Evolutionary conservation across 352 stramenopile genomes (phyloP).

Genomic region (Phytophthora foliorum): DNA sequence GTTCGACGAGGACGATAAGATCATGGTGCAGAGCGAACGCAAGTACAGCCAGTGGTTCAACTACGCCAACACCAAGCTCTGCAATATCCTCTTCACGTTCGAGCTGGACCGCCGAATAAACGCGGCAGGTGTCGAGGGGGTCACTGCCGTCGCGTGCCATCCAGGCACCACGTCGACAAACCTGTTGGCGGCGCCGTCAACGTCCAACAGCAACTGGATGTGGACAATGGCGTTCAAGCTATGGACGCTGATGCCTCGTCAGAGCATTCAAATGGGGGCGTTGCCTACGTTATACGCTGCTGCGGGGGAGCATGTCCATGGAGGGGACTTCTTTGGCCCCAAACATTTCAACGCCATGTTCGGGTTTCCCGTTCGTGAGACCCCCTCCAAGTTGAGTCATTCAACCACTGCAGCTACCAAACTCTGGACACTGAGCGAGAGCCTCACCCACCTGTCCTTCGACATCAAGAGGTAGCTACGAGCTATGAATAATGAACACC

Average conservation of each 20-base stretch:
- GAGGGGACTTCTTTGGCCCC: constrained; percentile 39
- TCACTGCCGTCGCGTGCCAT: constrained; percentile 44
- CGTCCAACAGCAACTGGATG: constrained; percentile 37
- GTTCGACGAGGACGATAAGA: constrained; percentile 34
- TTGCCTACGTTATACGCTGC: constrained; percentile 59
- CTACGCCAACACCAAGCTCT: constrained; percentile 67
- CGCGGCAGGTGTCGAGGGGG: constrained; percentile 23
- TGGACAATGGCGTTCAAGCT: constrained; percentile 39
- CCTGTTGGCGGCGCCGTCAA: constrained; percentile 33
- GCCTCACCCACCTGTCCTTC: constrained; percentile 45
- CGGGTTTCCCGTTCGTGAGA: constrained; percentile 45
- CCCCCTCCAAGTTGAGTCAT: constrained; percentile 35
- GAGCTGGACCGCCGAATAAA: constrained; percentile 55
- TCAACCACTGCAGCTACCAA: constrained; percentile 36
- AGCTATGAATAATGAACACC: constrained; percentile 17
- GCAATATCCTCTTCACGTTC: constrained; percentile 64
- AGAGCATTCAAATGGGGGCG: constrained; percentile 47
- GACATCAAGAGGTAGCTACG: constrained; percentile 27
- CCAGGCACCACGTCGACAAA: constrained; percentile 54
- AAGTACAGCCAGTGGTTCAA: constrained; percentile 50
- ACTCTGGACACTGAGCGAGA: constrained; percentile 58
- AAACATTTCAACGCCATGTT: constrained; percentile 48
- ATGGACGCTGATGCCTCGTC: constrained; percentile 29
- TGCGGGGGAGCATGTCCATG: constrained; percentile 25
- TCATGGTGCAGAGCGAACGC: constrained; percentile 26